Percentiles rank a stretch among this genome's conserved stretches.
These are phyloP conservation scores for Penicillium sp. DNA, from an alignment of 2,329 filamentous ascomycete species.

Conservation along the genomic window DNA sequence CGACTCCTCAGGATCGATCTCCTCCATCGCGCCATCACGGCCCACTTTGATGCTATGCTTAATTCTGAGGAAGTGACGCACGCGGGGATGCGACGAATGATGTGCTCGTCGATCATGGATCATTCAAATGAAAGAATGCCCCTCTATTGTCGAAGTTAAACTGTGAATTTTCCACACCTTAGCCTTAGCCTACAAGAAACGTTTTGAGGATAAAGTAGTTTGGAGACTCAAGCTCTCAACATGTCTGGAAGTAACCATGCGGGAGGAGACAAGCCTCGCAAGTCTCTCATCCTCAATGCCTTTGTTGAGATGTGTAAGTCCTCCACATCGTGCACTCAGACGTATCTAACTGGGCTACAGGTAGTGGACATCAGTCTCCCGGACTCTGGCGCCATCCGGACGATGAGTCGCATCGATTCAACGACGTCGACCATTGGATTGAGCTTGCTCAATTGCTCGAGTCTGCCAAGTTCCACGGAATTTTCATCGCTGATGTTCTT, in stretches of 20 bases:
- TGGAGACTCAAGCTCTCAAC: background rate
- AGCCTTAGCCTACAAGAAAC: background rate
- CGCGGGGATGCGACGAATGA: slow-evolving; percentile 8
- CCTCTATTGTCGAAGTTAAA: background rate
- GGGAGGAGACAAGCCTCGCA: slow-evolving; percentile 33
- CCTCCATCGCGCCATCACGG: slow-evolving; percentile 32
- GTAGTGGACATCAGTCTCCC: slow-evolving; percentile 52
- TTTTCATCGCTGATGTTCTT: slow-evolving; percentile 64
- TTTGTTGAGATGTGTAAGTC: slow-evolving; percentile 48
- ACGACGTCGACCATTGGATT: slow-evolving; percentile 58
- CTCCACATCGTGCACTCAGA: background rate
- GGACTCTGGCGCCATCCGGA: slow-evolving; percentile 62
- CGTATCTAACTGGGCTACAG: slow-evolving; percentile 19
- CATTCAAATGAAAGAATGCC: slow-evolving; percentile 3
- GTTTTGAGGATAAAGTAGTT: background rate
- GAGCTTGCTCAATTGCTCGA: slow-evolving; percentile 58
- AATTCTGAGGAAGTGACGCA: slow-evolving; percentile 6
- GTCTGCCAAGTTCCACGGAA: slow-evolving; percentile 59
- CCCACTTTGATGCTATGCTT: slow-evolving; percentile 35
- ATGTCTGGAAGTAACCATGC: slow-evolving; percentile 8
- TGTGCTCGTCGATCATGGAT: slow-evolving; percentile 11
- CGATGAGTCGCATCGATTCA: slow-evolving; percentile 60
- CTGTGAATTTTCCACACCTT: background rate
- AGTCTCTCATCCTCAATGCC: slow-evolving; percentile 49
- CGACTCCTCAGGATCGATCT: slow-evolving; percentile 4